Percentiles rank a stretch among this genome's conserved stretches.
Evolutionary conservation across 495 filamentous ascomycete genomes (phyloP).

Genomic region (Cercophora scortea): DNA sequence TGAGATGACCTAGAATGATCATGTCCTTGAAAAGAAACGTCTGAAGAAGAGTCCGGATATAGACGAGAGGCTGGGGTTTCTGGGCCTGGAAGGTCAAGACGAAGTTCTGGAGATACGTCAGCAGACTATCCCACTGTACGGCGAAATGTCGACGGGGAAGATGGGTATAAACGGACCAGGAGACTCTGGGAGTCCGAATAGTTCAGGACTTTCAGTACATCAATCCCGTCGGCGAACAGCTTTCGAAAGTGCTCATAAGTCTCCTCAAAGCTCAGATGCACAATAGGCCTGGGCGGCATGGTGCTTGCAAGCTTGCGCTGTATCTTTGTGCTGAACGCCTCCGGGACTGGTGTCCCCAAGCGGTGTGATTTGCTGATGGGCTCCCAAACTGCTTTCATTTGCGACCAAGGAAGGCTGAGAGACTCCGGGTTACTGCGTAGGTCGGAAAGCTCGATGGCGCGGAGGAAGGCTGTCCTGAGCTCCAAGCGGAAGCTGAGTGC

Average conservation of each 20-base stretch:
- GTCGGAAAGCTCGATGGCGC: constrained; percentile 36
- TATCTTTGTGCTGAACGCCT: constrained; percentile 82
- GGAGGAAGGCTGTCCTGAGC: constrained; percentile 57
- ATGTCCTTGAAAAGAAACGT: constrained; percentile 64
- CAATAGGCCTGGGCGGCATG: constrained; percentile 85
- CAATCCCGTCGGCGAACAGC: constrained; percentile 62
- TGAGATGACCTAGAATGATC: constrained; percentile 54
- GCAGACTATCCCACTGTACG: neutral
- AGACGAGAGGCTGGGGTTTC: constrained; percentile 75
- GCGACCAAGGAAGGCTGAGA: constrained; percentile 38
- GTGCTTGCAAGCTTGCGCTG: constrained; percentile 86
- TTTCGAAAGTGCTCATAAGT: constrained; percentile 62
- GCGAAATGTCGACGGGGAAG: constrained; percentile 6
- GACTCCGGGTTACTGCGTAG: constrained; percentile 33
- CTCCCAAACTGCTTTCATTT: constrained; percentile 38
- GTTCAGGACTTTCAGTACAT: constrained; percentile 61
- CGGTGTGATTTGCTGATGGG: constrained; percentile 47
- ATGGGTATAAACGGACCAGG: constrained; percentile 34
- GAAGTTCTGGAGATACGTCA: constrained; percentile 42
- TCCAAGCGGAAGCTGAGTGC: constrained; percentile 57
- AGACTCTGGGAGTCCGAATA: constrained; percentile 63
- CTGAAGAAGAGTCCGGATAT: constrained; percentile 75
- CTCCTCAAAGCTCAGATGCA: constrained; percentile 63
- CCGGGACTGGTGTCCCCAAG: constrained; percentile 59
- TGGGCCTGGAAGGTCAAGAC: constrained; percentile 67